A percentile compares a stretch with the other conserved stretches of the same genome.
Conservation (phyloP, 306 rosid species). For the Hippophae gyantsensis region DNA sequence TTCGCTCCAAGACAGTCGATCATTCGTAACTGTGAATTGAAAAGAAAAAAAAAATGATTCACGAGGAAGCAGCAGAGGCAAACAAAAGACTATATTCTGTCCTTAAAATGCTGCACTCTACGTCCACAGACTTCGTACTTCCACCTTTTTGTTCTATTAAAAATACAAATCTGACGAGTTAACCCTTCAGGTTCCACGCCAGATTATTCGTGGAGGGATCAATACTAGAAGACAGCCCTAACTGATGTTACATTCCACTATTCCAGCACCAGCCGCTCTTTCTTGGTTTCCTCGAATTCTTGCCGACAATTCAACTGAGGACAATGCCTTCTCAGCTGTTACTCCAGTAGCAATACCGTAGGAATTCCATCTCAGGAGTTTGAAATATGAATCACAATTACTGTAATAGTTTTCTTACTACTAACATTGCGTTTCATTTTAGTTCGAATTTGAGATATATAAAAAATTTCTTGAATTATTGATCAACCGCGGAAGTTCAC, state of each 20-base stretch:
- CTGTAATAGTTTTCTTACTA: no score
- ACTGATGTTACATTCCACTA: conserved; percentile 35
- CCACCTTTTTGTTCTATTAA: conserved; percentile 70
- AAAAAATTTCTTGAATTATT: conserved; percentile 29
- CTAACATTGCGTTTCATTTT: conserved; percentile 21
- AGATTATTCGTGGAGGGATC: conserved; percentile 32
- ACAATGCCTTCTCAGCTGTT: conserved; percentile 69
- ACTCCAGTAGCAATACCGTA: conserved; percentile 53
- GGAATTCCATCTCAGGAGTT: no score
- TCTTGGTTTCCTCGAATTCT: conserved; percentile 66
- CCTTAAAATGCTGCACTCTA: conserved; percentile 80
- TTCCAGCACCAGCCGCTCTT: conserved; percentile 59
- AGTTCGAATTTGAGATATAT: conserved; percentile 12
- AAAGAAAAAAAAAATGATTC: no score
- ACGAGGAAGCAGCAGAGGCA: no score
- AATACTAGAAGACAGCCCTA: conserved; percentile 27
- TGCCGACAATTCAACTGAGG: conserved; percentile 68
- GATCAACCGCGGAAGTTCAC: conserved; percentile 46
- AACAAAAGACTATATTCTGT: conserved; percentile 62
- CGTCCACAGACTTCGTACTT: conserved; percentile 43
- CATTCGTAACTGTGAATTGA: no score
- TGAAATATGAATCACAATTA: no score
- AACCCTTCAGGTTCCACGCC: conserved; percentile 69
- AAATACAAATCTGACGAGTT: conserved; percentile 72
- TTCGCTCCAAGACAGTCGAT: no score